Evolutionary conservation across 2,329 filamentous ascomycete genomes (phyloP).

Genomic region (Zelopaecilomyces penicillatus): DNA sequence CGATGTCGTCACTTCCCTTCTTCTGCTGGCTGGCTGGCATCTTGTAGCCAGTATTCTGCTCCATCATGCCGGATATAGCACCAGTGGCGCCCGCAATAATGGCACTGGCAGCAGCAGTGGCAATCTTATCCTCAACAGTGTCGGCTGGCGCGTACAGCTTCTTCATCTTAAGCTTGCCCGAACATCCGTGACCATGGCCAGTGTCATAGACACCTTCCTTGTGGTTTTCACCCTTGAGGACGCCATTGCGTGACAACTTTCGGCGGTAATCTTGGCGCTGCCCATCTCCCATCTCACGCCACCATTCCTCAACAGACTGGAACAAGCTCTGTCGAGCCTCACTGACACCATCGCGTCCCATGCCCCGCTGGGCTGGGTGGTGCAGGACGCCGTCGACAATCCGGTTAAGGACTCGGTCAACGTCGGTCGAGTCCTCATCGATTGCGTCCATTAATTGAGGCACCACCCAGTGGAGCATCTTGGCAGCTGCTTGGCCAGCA

Average conservation of each 20-base stretch:
- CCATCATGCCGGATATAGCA: constrained; percentile 38
- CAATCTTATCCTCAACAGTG: constrained; percentile 48
- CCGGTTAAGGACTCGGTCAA: constrained; percentile 61
- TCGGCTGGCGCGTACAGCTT: constrained; percentile 50
- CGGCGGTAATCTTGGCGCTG: constrained; percentile 60
- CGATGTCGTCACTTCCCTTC: constrained; percentile 51
- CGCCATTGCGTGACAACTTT: constrained; percentile 71
- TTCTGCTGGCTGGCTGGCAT: constrained; percentile 24
- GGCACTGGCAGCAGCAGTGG: constrained; percentile 45
- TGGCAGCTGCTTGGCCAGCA: constrained; percentile 72
- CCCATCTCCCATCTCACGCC: constrained; percentile 55
- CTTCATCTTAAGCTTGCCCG: constrained; percentile 68
- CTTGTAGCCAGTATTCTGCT: constrained; percentile 37
- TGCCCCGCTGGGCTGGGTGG: constrained; percentile 70
- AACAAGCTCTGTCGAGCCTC: constrained; percentile 76
- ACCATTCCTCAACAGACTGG: constrained; percentile 74
- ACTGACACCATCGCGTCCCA: constrained; percentile 59
- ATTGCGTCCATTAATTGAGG: constrained; percentile 83
- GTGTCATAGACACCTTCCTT: constrained; percentile 76
- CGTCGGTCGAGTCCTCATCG: constrained; percentile 66
- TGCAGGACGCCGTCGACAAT: constrained; percentile 81
- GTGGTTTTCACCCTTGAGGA: constrained; percentile 72
- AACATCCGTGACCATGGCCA: constrained; percentile 78
- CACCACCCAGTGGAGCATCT: constrained; percentile 75
- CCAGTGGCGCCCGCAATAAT: constrained; percentile 51